Conservation (phyloP, 2,329 filamentous ascomycete genomes). For the Botrytis deweyae region DNA sequence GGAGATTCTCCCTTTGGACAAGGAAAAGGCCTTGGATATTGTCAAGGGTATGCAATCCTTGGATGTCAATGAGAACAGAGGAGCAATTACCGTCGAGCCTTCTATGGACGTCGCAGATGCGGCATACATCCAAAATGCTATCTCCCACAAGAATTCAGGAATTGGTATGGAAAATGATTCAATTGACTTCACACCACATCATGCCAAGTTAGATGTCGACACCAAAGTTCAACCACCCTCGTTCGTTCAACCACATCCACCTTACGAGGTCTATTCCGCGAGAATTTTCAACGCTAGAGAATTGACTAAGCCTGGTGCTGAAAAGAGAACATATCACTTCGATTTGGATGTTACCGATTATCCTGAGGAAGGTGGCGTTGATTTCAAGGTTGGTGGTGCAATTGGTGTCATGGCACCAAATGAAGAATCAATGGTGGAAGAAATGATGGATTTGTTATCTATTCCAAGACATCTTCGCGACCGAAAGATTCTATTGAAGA, state of each 20-base stretch:
- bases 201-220: constrained; percentile 43
- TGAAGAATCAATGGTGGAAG: constrained; percentile 71
- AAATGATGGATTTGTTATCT: constrained; percentile 77
- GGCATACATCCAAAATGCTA: background rate
- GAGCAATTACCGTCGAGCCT: constrained; percentile 18
- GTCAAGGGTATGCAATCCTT: background rate
- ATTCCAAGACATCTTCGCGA: constrained; percentile 81
- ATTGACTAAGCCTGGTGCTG: constrained; percentile 81
- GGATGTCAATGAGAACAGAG: background rate
- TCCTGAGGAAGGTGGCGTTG: constrained; percentile 76
- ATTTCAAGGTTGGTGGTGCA: constrained; percentile 95
- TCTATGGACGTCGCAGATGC: constrained; percentile 25
- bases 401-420: constrained; percentile 94
- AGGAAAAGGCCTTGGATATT: constrained; percentile 36
- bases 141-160: constrained; percentile 51
- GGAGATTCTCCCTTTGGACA: constrained; percentile 61
- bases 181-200: constrained; percentile 39
- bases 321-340: constrained; percentile 97
- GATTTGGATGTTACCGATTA: constrained; percentile 97
- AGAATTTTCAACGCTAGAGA: constrained; percentile 81
- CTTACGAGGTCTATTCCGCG: constrained; percentile 89
- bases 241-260: constrained; percentile 93
- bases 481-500: constrained; percentile 77
- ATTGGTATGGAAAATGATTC: constrained; percentile 41
- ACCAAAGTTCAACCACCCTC: constrained; percentile 71